A percentile compares a stretch with the other conserved stretches of the same genome.
phyloP scores from a whole-genome alignment of 2,329 filamentous ascomycete genomes.

The Claviceps sp. region DNA sequence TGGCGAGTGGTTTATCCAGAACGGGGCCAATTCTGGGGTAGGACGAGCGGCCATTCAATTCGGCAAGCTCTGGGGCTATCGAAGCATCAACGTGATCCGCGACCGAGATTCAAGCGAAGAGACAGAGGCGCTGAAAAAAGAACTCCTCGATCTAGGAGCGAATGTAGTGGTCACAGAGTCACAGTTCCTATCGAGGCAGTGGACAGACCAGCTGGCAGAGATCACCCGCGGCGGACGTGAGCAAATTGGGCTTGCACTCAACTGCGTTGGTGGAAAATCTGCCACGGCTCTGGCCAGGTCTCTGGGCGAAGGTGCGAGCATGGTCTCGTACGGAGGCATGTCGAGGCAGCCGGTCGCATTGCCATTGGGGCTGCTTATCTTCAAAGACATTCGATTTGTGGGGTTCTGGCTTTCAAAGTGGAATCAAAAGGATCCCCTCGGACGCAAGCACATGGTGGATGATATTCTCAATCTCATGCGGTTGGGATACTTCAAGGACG shows the following conservation, averaged over 20 bases:
- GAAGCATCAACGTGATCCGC: constrained; percentile 81
- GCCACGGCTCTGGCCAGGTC: constrained; percentile 67
- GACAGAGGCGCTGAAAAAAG: constrained; percentile 44
- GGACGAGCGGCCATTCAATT: constrained; percentile 86
- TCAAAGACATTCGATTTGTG: constrained; percentile 77
- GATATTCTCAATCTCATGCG: constrained; percentile 69
- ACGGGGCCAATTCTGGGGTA: constrained; percentile 89
- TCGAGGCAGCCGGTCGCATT: constrained; percentile 70
- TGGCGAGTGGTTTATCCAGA: constrained; percentile 90
- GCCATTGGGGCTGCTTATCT: constrained; percentile 78
- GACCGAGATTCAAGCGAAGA: constrained; percentile 51
- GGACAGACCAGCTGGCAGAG: constrained; percentile 46
- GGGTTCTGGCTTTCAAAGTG: constrained; percentile 94
- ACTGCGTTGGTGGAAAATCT: constrained; percentile 85
- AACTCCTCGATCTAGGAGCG: constrained; percentile 41
- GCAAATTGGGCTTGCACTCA: constrained; percentile 64
- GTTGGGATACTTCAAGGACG: constrained; percentile 66
- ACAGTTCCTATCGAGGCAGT: constrained; percentile 43
- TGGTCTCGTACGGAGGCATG: constrained; percentile 97
- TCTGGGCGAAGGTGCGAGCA: constrained; percentile 52
- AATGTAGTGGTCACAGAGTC: constrained; percentile 43
- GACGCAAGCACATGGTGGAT: constrained; percentile 69
- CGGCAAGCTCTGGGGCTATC: constrained; percentile 70
- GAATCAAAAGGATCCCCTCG: constrained; percentile 60
- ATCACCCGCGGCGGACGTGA: constrained; percentile 61